Conservation (phyloP, 2,329 filamentous ascomycete genomes). For the Aspergillus udagawae region DNA sequence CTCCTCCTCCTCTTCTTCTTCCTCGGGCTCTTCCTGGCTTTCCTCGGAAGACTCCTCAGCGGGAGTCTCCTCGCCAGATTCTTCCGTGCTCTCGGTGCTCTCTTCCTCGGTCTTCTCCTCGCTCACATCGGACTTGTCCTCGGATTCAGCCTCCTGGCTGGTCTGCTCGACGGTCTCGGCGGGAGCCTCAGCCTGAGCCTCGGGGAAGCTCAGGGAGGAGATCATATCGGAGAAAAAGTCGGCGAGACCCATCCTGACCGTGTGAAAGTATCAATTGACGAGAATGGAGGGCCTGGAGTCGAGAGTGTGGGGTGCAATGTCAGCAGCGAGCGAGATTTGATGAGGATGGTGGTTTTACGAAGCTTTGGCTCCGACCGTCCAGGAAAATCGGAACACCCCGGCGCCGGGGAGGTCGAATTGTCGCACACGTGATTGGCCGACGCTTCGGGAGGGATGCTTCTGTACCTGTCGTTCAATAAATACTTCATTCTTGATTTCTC, state of each 20-base stretch:
- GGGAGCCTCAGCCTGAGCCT: constrained; percentile 59
- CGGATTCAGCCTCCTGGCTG: constrained; percentile 48
- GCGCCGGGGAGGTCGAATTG: constrained; percentile 37
- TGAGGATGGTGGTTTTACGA: constrained; percentile 36
- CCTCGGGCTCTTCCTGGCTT: constrained; percentile 55
- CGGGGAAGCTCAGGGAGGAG: constrained; percentile 60
- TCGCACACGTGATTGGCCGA: constrained; percentile 39
- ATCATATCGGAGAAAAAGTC: constrained; percentile 62
- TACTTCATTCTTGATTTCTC: neutral
- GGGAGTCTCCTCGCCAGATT: constrained; percentile 40
- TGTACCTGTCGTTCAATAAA: constrained; percentile 3
- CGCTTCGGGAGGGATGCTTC: constrained; percentile 4
- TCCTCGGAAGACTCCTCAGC: constrained; percentile 49
- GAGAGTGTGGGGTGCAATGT: constrained; percentile 19
- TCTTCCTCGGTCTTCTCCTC: constrained; percentile 54
- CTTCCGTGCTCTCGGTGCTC: constrained; percentile 2
- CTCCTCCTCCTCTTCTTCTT: constrained; percentile 68
- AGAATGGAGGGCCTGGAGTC: constrained; percentile 24
- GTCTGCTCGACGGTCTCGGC: constrained; percentile 49
- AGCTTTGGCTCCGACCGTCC: constrained; percentile 26
- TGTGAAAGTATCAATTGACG: constrained; percentile 27
- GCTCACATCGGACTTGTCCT: constrained; percentile 48
- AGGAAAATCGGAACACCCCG: constrained; percentile 41
- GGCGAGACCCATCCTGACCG: constrained; percentile 56
- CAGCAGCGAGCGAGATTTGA: constrained; percentile 28